phyloP scores from a whole-genome alignment of 164 flowering plant genomes.

The Nymphaea colorata region DNA sequence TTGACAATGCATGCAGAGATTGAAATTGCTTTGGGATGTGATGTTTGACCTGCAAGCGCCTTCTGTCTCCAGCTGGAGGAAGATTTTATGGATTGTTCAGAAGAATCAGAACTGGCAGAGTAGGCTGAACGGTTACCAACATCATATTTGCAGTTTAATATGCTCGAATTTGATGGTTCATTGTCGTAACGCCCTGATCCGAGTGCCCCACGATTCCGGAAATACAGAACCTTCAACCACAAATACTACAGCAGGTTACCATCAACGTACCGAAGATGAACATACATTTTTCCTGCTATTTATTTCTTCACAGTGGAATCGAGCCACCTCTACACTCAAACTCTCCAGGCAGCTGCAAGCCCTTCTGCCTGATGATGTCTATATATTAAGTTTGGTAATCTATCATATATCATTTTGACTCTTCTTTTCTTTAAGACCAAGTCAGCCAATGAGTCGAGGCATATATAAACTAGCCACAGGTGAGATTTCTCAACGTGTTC shows the following conservation, averaged over 20 bases:
- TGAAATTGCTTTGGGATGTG: constrained; percentile 13
- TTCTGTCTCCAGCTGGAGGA: too few relatives aligned
- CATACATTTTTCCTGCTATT: too few relatives aligned
- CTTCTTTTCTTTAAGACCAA: too few relatives aligned
- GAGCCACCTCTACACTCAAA: too few relatives aligned
- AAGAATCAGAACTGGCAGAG: constrained; percentile 32
- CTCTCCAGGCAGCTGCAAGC: too few relatives aligned
- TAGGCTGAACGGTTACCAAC: constrained; percentile 57
- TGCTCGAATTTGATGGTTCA: constrained; percentile 52
- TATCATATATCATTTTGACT: too few relatives aligned
- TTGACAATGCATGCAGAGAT: constrained; percentile 2
- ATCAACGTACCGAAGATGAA: background rate
- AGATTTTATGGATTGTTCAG: constrained; percentile 2
- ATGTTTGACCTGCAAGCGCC: constrained; percentile 6
- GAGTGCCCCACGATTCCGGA: constrained; percentile 28
- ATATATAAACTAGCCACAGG: too few relatives aligned
- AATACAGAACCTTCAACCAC: constrained; percentile 38
- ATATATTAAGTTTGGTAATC: too few relatives aligned
- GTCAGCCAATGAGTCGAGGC: too few relatives aligned
- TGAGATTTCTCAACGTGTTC: too few relatives aligned
- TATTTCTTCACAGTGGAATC: too few relatives aligned
- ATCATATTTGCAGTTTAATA: constrained; percentile 85
- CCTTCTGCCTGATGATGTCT: too few relatives aligned
- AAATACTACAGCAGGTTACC: background rate
- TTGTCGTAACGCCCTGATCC: constrained; percentile 25